Evolutionary conservation across 1,284 basidiomycete genomes (phyloP).

Genomic region (Marasmius sp.): DNA sequence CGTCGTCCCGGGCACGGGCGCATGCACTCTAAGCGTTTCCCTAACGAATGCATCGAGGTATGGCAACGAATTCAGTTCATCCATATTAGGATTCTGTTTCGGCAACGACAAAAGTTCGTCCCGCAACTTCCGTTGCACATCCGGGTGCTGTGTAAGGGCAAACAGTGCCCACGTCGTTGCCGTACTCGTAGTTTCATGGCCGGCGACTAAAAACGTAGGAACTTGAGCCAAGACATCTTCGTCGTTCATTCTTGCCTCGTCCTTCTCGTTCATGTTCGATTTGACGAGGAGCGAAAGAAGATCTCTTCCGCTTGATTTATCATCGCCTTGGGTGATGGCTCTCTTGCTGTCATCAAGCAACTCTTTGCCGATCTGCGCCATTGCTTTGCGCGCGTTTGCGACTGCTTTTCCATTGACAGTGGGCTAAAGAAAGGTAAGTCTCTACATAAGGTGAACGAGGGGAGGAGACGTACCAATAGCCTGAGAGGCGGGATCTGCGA

Average conservation of each 20-base stretch:
- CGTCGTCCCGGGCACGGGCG: conserved; percentile 57
- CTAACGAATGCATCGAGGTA: conserved; percentile 68
- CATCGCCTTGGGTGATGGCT: conserved; percentile 26
- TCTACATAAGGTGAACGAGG: neutral
- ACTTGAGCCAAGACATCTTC: conserved; percentile 73
- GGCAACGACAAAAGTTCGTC: conserved; percentile 56
- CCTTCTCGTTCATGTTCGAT: conserved; percentile 63
- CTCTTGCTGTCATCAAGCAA: conserved; percentile 47
- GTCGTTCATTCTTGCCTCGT: conserved; percentile 62
- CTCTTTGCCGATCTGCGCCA: conserved; percentile 39
- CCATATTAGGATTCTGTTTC: conserved; percentile 58
- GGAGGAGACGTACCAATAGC: conserved; percentile 35
- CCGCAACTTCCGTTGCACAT: conserved; percentile 66
- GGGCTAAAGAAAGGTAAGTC: conserved; percentile 23
- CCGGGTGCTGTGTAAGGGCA: conserved; percentile 53
- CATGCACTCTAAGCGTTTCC: conserved; percentile 66
- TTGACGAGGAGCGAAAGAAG: conserved; percentile 56
- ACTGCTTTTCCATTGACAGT: conserved; percentile 22
- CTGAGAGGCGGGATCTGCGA: conserved; percentile 40
- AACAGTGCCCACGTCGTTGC: conserved; percentile 50
- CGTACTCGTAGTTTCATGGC: conserved; percentile 70
- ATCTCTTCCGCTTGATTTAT: conserved; percentile 39
- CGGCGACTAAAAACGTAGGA: conserved; percentile 63
- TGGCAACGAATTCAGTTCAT: conserved; percentile 54
- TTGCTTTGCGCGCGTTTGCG: conserved; percentile 16